A percentile compares a stretch with the other conserved stretches of the same genome.
Evolutionary conservation across 139 green algal species (phyloP).

Genomic region (Chlorella sp.): DNA sequence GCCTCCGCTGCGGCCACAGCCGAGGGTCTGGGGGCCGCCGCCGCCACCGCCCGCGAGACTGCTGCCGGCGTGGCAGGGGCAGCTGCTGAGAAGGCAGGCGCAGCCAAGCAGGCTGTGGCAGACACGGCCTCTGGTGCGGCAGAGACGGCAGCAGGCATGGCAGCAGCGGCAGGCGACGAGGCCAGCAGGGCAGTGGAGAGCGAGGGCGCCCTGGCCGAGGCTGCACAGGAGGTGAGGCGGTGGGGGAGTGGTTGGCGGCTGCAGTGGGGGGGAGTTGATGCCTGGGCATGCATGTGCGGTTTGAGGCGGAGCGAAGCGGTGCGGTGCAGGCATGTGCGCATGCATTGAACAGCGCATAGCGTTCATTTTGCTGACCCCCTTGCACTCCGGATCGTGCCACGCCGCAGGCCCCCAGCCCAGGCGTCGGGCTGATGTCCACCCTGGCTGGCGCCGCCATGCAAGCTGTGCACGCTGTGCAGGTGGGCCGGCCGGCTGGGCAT

Average conservation of each 20-base stretch:
- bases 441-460: background rate
- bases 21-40: background rate
- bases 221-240: background rate
- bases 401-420: background rate
- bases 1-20: no score
- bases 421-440: background rate
- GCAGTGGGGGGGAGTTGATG: no score
- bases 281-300: no score
- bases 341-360: no score
- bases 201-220: background rate
- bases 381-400: no score
- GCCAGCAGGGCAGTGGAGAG: constrained; percentile 1
- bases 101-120: background rate
- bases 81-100: background rate
- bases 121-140: background rate
- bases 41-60: background rate
- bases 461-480: constrained; percentile 2
- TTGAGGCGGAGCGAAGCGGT: no score
- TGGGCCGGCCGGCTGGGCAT: no score
- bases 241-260: no score
- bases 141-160: background rate
- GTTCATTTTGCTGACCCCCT: no score
- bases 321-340: no score
- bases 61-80: background rate
- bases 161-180: background rate